A percentile compares a stretch with the other conserved stretches of the same genome.
Evolutionary conservation across 1,284 basidiomycete species (phyloP).

Genomic region (Retiboletus flavoniger): DNA sequence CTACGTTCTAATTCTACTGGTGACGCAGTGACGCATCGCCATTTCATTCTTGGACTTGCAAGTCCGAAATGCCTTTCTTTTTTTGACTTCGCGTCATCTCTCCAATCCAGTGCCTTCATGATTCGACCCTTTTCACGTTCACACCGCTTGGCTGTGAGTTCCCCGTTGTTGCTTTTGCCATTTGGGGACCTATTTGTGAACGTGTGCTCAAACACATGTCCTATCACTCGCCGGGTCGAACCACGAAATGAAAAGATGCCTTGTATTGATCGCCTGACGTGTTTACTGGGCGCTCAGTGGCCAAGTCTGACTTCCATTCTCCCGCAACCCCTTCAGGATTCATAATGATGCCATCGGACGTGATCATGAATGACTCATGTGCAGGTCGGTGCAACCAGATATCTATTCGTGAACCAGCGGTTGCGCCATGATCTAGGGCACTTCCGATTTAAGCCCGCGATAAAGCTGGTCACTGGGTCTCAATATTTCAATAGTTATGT

Average conservation of each 20-base stretch:
- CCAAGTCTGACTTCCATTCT: constrained; percentile 24
- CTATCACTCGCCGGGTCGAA: constrained; percentile 6
- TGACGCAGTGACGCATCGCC: neutral
- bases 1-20: too few species aligned
- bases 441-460: constrained; percentile 12
- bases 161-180: constrained; percentile 25
- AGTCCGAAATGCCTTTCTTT: neutral
- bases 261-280: constrained; percentile 25
- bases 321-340: constrained; percentile 19
- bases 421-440: constrained; percentile 20
- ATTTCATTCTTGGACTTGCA: neutral
- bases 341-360: constrained; percentile 21
- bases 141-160: constrained; percentile 14
- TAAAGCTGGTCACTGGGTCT: constrained; percentile 13
- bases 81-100: neutral
- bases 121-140: constrained; percentile 7
- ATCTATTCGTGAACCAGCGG: constrained; percentile 12
- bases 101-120: neutral
- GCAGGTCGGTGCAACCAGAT: constrained; percentile 11
- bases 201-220: constrained; percentile 22
- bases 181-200: constrained; percentile 15
- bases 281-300: constrained; percentile 6
- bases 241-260: constrained; percentile 27
- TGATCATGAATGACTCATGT: constrained; percentile 19
- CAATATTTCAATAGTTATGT: constrained; percentile 7